phyloP scores from a whole-genome alignment of 2,329 filamentous ascomycete species.

The Stenocarpella maydis region DNA sequence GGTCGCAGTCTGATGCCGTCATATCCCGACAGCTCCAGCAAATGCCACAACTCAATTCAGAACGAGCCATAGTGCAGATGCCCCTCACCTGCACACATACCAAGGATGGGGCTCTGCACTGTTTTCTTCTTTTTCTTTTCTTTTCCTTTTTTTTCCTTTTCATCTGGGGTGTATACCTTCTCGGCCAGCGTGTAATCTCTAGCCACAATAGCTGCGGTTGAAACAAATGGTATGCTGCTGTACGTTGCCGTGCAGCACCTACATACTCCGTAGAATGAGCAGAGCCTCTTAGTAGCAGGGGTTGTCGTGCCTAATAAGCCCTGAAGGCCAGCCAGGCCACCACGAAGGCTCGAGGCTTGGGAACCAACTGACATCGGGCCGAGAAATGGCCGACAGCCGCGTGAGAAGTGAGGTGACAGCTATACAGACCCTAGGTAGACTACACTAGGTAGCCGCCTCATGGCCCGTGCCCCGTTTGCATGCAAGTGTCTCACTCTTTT shows the following conservation, averaged over 20 bases:
- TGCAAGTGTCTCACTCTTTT: neutral
- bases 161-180: neutral
- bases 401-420: too few relatives aligned
- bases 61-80: neutral
- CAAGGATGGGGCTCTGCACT: too few relatives aligned
- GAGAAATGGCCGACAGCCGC: conserved; percentile 12
- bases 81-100: neutral
- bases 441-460: too few relatives aligned
- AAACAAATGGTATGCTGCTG: too few relatives aligned
- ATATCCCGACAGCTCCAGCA: conserved; percentile 4
- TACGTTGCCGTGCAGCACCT: neutral
- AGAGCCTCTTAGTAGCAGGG: conserved; percentile 17
- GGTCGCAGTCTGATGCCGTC: conserved; percentile 19
- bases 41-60: neutral
- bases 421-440: too few relatives aligned
- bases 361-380: neutral
- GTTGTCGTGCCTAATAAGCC: neutral
- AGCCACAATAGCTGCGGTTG: too few relatives aligned
- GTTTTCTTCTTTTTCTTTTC: neutral
- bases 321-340: neutral
- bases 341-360: too few relatives aligned
- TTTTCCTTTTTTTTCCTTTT: neutral
- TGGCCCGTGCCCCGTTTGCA: too few relatives aligned
- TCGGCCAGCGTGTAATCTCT: neutral
- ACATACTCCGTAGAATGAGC: neutral